phyloP scores from a whole-genome alignment of 495 filamentous ascomycete genomes.

The Neurospora cerealis region DNA sequence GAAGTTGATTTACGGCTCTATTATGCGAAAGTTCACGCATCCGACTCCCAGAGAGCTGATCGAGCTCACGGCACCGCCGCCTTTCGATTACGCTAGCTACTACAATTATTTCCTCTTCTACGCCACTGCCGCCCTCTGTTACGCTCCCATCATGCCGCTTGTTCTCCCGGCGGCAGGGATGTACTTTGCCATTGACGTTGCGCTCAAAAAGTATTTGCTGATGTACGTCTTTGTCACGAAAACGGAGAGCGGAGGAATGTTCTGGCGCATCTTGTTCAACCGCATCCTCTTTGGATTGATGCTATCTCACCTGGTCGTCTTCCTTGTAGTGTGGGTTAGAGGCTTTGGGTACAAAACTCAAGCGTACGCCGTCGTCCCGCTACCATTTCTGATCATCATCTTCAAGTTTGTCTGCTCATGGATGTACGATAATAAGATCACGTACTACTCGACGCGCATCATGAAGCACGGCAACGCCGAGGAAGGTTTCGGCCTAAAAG shows the following conservation, averaged over 20 bases:
- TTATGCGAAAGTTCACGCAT: slow-evolving; percentile 68
- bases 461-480: slow-evolving; percentile 46
- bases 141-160: slow-evolving; percentile 78
- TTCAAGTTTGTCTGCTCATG: slow-evolving; percentile 82
- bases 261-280: slow-evolving; percentile 87
- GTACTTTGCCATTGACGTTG: slow-evolving; percentile 81
- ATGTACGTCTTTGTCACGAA: slow-evolving; percentile 95
- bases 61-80: slow-evolving; percentile 82
- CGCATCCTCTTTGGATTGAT: slow-evolving; percentile 77
- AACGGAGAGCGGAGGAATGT: slow-evolving; percentile 88
- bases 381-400: slow-evolving; percentile 67
- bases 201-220: slow-evolving; percentile 89
- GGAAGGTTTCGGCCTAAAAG: slow-evolving; percentile 29
- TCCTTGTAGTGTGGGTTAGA: slow-evolving; percentile 56
- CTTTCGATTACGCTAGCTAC: slow-evolving; percentile 92
- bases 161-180: slow-evolving; percentile 82
- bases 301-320: slow-evolving; percentile 69
- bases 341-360: slow-evolving; percentile 43
- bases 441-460: slow-evolving; percentile 61
- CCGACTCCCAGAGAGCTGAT: slow-evolving; percentile 91
- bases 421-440: slow-evolving; percentile 65
- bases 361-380: slow-evolving; percentile 58
- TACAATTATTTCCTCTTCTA: slow-evolving; percentile 97
- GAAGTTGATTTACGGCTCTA: slow-evolving; percentile 68
- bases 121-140: slow-evolving; percentile 78